Percentiles rank a stretch among this genome's conserved stretches.
phyloP scores from a whole-genome alignment of 2,329 filamentous ascomycete species.

The Stachybotrys chlorohalonatus region DNA sequence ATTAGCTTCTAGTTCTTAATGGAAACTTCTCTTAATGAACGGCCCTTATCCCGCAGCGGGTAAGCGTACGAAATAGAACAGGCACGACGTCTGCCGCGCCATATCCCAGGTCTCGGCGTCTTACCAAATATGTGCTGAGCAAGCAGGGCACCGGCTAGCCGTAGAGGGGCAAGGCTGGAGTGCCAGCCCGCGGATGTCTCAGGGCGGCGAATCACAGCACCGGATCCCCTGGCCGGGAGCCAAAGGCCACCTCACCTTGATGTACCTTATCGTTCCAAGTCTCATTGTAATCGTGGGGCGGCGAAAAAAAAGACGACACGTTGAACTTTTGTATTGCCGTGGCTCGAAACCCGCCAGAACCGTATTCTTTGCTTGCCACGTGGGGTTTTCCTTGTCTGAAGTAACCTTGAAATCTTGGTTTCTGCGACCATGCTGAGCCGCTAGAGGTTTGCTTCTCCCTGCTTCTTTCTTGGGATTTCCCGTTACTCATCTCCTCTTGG shows the following conservation, averaged over 20 bases:
- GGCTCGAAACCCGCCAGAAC: constrained; percentile 2
- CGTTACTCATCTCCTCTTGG: constrained; percentile 3
- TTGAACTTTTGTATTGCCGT: constrained; percentile 14
- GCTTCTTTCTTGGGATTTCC: constrained; percentile 7
- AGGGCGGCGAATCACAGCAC: neutral
- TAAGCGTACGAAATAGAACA: too few species aligned
- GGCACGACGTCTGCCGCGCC: too few species aligned
- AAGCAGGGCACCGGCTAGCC: neutral
- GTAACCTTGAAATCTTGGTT: constrained; percentile 15
- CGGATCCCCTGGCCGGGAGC: neutral
- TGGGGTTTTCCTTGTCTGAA: constrained; percentile 17
- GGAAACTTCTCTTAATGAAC: too few species aligned
- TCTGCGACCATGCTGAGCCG: constrained; percentile 16
- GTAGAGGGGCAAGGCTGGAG: neutral
- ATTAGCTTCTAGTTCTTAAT: too few species aligned
- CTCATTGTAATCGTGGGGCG: neutral
- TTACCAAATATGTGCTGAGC: neutral
- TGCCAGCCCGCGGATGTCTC: neutral
- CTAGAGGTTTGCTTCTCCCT: constrained; percentile 10
- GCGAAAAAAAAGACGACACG: constrained; percentile 16
- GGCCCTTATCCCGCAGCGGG: too few species aligned
- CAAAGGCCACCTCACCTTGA: neutral
- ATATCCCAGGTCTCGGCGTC: neutral
- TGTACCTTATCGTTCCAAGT: neutral
- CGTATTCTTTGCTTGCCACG: constrained; percentile 17